Evolutionary conservation across 2,329 filamentous ascomycete genomes (phyloP).

Genomic region (Aureobasidium sp.): DNA sequence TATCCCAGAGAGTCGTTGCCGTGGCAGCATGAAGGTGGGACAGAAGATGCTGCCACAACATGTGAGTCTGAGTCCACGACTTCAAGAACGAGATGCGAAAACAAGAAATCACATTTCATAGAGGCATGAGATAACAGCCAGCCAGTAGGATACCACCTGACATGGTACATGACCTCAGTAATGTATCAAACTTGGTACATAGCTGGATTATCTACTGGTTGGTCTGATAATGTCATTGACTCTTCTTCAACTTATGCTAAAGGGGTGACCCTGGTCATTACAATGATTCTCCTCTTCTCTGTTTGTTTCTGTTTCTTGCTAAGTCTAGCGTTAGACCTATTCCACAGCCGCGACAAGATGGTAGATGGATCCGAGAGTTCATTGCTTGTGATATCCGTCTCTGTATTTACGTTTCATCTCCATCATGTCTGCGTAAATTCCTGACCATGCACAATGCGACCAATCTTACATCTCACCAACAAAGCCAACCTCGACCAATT

Average conservation of each 20-base stretch:
- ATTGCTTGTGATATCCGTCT: background rate
- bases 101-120: background rate
- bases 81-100: background rate
- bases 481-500: constrained; percentile 61
- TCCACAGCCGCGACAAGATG: background rate
- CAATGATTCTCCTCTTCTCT: background rate
- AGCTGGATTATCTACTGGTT: background rate
- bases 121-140: background rate
- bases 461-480: constrained; percentile 29
- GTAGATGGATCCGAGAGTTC: background rate
- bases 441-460: background rate
- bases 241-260: background rate
- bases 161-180: background rate
- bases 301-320: too few species aligned
- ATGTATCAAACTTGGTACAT: too few species aligned
- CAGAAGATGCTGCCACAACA: too few species aligned
- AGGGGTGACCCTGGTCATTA: background rate
- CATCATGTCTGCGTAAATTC: background rate
- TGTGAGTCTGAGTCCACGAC: too few species aligned
- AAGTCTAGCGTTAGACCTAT: background rate
- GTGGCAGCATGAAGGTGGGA: too few species aligned
- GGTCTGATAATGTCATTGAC: background rate
- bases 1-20: too few species aligned
- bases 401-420: background rate
- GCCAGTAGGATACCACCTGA: too few species aligned